Base-by-base conservation (phyloP, 495 filamentous ascomycete genomes). In the Aspergillus biplanus region DNA sequence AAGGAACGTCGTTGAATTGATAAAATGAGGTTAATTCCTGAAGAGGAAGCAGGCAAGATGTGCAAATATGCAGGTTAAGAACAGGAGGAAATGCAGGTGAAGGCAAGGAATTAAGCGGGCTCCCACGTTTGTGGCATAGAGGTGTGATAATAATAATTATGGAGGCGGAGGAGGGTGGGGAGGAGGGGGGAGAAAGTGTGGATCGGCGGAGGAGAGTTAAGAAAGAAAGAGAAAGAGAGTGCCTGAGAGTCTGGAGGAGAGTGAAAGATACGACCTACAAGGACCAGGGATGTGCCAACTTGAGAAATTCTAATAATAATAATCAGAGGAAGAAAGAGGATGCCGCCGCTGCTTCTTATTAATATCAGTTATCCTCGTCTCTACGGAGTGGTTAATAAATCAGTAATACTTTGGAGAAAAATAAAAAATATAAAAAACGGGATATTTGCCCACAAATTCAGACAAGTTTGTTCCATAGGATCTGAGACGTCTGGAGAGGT, bases 41-140 rank as follows among this genome's bases (percentile, higher is more conserved):
- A 27, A 48, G 34, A 59, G 56, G 58, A 37, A 54, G 15, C 31
- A 63, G 58, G 54, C 61, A 56, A 59, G 49, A 53, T 50, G 55
- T 13, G 33, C 54, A 42, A 52, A 59, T 56, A 63, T 66, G 66
- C 64, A 69, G 44, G 60, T 35, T 52, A 63, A 59, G 59, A 67
- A 59, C 52, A 63, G 47, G 52, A 33, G 59, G 60, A 48, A 34
- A 66, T 69, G 67, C 66, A 70, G 56, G 65, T 56, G 59, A 65
- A 62, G 68, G 56, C 42, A 52, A 52, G 15, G 48, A 52, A 57
- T n/a, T 66, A 59, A 49, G 48, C 59, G 54, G 64, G 52, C 46
- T 52, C 58, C 60, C 60, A 63, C 52, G 63, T 62, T 67, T 44
- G 53, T 58, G 61, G 50, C 56, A 64, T 58, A 56, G 31, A 47